phyloP scores from a whole-genome alignment of 331 rosid genomes.

The Cydonia oblonga region DNA sequence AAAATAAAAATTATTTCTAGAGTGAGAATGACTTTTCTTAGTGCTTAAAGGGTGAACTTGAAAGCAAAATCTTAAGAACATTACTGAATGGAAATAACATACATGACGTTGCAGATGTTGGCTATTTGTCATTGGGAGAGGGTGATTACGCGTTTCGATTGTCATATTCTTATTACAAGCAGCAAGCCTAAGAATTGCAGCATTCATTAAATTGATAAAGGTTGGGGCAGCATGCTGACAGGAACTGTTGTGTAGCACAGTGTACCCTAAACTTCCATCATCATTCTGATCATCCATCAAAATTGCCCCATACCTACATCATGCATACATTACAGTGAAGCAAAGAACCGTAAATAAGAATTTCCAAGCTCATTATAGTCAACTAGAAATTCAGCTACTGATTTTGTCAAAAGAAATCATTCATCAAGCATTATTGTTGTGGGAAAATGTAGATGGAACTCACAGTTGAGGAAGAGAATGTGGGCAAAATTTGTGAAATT shows the following conservation, averaged over 20 bases:
- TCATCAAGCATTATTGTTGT: background rate
- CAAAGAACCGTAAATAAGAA: background rate
- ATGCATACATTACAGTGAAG: conserved; percentile 13
- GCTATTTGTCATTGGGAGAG: conserved; percentile 84
- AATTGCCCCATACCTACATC: conserved; percentile 83
- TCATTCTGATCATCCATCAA: conserved; percentile 65
- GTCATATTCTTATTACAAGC: conserved; percentile 54
- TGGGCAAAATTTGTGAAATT: background rate
- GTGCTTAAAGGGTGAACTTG: background rate
- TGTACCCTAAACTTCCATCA: conserved; percentile 91
- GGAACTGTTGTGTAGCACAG: conserved; percentile 80
- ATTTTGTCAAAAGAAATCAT: background rate
- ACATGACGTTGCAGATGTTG: conserved; percentile 89
- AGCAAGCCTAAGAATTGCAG: conserved; percentile 66
- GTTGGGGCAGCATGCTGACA: conserved; percentile 95
- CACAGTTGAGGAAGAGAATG: background rate
- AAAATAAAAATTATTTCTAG: background rate
- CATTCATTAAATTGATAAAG: conserved; percentile 82
- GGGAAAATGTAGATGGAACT: background rate
- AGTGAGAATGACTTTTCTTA: background rate
- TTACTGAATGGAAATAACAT: conserved; percentile 11
- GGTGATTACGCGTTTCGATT: conserved; percentile 82
- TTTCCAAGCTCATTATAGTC: background rate
- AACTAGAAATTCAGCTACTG: background rate
- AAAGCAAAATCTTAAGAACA: background rate